These are phyloP conservation scores for Rubus idaeus DNA, from an alignment of 306 rosid genomes.

Conservation along the genomic window DNA sequence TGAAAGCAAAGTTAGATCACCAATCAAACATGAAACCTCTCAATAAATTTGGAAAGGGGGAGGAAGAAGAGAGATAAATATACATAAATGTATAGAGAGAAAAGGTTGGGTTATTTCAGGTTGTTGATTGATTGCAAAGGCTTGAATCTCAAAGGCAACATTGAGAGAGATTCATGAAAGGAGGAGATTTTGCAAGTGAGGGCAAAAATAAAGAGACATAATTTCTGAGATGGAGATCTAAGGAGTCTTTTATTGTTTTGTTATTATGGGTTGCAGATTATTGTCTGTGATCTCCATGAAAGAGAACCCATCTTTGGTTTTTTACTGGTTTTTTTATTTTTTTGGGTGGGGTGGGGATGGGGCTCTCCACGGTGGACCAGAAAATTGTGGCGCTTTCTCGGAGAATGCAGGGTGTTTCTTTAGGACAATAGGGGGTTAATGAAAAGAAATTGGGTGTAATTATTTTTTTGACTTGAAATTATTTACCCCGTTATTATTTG, in stretches of 20 bases:
- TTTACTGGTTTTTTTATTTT: slow-evolving; percentile 22
- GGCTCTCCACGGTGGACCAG: slow-evolving; percentile 29
- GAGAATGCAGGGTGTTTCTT: slow-evolving; percentile 34
- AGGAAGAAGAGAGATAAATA: neutral
- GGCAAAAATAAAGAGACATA: neutral
- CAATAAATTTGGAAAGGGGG: neutral
- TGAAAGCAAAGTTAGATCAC: neutral
- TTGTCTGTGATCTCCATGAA: slow-evolving; percentile 43
- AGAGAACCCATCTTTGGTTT: slow-evolving; percentile 29
- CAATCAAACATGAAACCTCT: slow-evolving; percentile 15
- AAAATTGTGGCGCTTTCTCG: slow-evolving; percentile 41
- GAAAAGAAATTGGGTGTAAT: neutral
- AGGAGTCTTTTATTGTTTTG: slow-evolving; percentile 1
- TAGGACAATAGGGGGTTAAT: slow-evolving; percentile 9
- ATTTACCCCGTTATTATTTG: neutral
- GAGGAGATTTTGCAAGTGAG: neutral
- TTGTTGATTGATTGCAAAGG: neutral
- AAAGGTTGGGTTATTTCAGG: neutral
- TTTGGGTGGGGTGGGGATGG: neutral
- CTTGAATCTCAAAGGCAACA: slow-evolving; percentile 10
- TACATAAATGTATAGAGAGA: neutral
- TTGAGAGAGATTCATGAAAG: neutral
- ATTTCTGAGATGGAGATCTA: slow-evolving; percentile 32
- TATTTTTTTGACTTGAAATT: neutral
- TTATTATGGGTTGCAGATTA: neutral